phyloP scores from a whole-genome alignment of 2,329 filamentous ascomycete species.

The Pseudopyrenochaeta lycopersici region DNA sequence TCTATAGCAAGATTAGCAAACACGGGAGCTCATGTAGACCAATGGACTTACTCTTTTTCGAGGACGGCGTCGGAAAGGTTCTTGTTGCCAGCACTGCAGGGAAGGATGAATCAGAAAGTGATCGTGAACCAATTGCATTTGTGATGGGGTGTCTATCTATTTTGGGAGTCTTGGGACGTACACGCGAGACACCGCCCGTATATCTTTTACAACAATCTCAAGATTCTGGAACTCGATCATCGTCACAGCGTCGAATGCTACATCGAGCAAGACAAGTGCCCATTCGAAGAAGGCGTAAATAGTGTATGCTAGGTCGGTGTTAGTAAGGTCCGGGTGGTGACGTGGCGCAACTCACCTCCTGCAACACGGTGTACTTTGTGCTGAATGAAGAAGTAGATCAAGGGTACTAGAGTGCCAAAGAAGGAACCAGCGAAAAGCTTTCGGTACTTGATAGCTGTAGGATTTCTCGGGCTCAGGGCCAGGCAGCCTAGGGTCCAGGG shows the following conservation, averaged over 20 bases:
- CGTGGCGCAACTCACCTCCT: slow-evolving; percentile 73
- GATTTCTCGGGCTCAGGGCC: slow-evolving; percentile 84
- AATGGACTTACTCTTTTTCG: slow-evolving; percentile 75
- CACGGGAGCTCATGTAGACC: background rate
- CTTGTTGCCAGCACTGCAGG: slow-evolving; percentile 58
- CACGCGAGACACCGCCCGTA: slow-evolving; percentile 93
- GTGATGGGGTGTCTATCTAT: slow-evolving; percentile 65
- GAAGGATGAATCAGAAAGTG: slow-evolving; percentile 46
- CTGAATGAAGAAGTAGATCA: slow-evolving; percentile 98
- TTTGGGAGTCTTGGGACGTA: slow-evolving; percentile 96
- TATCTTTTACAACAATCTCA: slow-evolving; percentile 86
- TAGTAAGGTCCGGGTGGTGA: slow-evolving; percentile 23
- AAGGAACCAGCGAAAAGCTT: slow-evolving; percentile 85
- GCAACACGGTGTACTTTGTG: slow-evolving; percentile 95
- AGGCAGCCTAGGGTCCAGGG: slow-evolving; percentile 96
- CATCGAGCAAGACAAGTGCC: slow-evolving; percentile 92
- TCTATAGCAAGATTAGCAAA: slow-evolving; percentile 57
- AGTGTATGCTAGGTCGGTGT: slow-evolving; percentile 77
- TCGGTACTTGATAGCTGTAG: slow-evolving; percentile 83
- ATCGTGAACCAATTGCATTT: slow-evolving; percentile 47
- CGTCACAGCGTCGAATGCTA: slow-evolving; percentile 95
- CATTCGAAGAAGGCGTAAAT: slow-evolving; percentile 98
- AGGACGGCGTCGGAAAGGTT: slow-evolving; percentile 56
- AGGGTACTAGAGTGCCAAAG: slow-evolving; percentile 87
- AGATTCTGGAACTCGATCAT: slow-evolving; percentile 89